Evolutionary conservation across 768 basidiomycete genomes (phyloP), one percentile per base, ranked within the genome.

Genomic region (Gymnopilus junonius): DNA sequence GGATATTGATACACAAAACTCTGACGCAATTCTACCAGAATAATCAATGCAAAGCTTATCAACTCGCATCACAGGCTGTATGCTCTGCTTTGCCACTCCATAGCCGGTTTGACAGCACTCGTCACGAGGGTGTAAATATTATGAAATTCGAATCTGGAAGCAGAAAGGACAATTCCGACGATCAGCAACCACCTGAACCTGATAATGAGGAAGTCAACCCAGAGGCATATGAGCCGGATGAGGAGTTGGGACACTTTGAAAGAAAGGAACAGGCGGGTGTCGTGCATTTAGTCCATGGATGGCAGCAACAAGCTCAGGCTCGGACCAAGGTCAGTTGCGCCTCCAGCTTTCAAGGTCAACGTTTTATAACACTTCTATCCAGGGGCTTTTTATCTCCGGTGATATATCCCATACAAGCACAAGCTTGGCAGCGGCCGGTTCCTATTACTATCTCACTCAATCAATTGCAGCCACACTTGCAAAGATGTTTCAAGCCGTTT

Each of bases 351-450:
- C 27, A 21, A n/a, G 27, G 32, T 23, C 42, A 5, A 59, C 8
- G 4, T 17, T 27, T 23, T 48, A 23, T 46, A 39, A 39, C 4
- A 39, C 37, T 2, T 29, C 10, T 59, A 6, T 15, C n/a, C 39
- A 66, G 63, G 63, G 65, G 5, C 59, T 63, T 37, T 66, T 60
- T 21, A 42, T 63, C 25, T 63, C 62, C 7, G 48, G 57, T 7
- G 58, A 58, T 35, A 59, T 45, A n/a, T 32, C 57, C 10, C 17
- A 31, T 12, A 50, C 40, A 29, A 58, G 56, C 29, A 50, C 45
- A 27, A 58, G 21, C 15, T 17, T 59, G 4, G 58, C 42, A 15
- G 43, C 50, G 2, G 35, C 40, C 20, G 17, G 20, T 8, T 21
- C 29, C 3, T 63, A 62, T 48, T 63, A 66, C 39, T 15, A 25